Conservation (phyloP, 208 protist genomes). For the Leishmania tropica region DNA sequence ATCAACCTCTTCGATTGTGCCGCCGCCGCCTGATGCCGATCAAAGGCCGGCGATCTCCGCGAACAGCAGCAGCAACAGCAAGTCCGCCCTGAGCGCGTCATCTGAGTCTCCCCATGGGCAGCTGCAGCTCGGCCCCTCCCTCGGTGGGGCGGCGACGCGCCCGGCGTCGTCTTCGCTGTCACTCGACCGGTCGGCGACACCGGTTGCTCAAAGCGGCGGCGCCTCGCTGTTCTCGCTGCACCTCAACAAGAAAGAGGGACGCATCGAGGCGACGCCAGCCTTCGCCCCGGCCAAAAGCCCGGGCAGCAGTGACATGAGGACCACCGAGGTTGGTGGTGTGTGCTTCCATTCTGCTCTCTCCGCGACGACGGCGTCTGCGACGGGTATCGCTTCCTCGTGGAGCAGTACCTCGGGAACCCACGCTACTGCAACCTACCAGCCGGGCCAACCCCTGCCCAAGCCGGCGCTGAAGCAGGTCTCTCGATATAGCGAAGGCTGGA, state of each 20-base stretch:
- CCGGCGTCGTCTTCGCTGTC: background rate
- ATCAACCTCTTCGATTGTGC: background rate
- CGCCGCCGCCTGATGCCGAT: background rate
- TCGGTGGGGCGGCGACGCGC: background rate
- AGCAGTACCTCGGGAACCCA: background rate
- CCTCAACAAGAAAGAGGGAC: constrained; percentile 22
- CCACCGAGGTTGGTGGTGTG: background rate
- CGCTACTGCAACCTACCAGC: constrained; percentile 21
- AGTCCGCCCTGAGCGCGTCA: background rate
- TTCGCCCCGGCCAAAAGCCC: background rate
- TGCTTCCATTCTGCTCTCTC: background rate
- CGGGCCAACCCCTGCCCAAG: constrained; percentile 28
- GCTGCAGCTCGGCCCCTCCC: background rate
- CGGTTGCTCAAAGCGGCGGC: background rate
- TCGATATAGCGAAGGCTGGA: constrained; percentile 11
- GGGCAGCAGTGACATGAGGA: background rate
- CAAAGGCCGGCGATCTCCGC: too few species aligned
- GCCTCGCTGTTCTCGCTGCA: constrained; percentile 18
- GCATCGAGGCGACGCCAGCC: constrained; percentile 14
- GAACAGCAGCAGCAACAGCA: background rate
- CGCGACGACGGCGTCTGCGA: background rate
- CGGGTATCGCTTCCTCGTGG: background rate
- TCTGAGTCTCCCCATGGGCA: background rate
- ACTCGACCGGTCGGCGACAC: background rate
- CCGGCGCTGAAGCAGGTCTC: constrained; percentile 26